phyloP scores from a whole-genome alignment of 1,284 basidiomycete species.

The Leccinum subatratum region DNA sequence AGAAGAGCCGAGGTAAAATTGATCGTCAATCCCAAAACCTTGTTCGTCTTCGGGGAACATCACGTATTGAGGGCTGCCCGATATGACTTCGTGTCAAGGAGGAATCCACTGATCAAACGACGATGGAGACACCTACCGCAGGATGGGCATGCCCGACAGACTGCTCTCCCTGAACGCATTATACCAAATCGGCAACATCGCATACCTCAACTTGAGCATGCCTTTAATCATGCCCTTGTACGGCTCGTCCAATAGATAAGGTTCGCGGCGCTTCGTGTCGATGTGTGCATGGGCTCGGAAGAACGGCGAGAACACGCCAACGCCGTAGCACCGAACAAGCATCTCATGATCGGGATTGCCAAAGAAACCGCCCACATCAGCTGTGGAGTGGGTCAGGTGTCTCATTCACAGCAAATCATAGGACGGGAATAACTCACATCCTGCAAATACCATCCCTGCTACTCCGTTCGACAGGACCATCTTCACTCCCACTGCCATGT shows the following conservation, averaged over 20 bases:
- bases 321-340: constrained; percentile 96
- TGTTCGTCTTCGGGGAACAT: constrained; percentile 83
- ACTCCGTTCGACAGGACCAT: constrained; percentile 91
- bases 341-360: constrained; percentile 93
- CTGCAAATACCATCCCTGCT: constrained; percentile 91
- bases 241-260: constrained; percentile 88
- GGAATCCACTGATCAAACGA: background rate
- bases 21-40: constrained; percentile 89
- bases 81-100: constrained; percentile 2
- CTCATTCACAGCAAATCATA: background rate
- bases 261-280: constrained; percentile 96
- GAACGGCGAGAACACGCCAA: constrained; percentile 94
- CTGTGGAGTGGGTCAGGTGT: constrained; percentile 39
- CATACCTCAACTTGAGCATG: constrained; percentile 80
- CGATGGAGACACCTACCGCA: constrained; percentile 51
- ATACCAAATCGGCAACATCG: constrained; percentile 92
- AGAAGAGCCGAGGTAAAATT: constrained; percentile 87
- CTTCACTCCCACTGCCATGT: constrained; percentile 89
- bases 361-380: constrained; percentile 98
- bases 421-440: constrained; percentile 53
- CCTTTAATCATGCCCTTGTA: constrained; percentile 79
- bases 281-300: constrained; percentile 98
- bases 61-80: constrained; percentile 84
- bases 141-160: constrained; percentile 72
- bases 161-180: constrained; percentile 89